phyloP scores from a whole-genome alignment of 495 filamentous ascomycete genomes.

The Jackrogersella minutella region DNA sequence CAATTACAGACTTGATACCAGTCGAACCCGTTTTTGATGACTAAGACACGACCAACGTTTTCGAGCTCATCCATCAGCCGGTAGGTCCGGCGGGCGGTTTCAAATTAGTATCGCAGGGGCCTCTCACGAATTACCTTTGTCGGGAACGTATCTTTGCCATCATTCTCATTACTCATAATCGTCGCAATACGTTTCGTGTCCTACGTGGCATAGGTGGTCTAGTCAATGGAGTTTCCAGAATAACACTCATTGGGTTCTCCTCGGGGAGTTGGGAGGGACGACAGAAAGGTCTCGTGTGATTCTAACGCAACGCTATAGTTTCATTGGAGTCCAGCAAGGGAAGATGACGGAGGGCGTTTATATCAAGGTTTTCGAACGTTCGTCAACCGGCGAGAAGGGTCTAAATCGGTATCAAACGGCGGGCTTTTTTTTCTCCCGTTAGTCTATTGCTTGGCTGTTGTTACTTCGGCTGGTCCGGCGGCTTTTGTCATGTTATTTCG shows the following conservation, averaged over 20 bases:
- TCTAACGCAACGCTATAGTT: constrained; percentile 1
- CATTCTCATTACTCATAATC: constrained; percentile 7
- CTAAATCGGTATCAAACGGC: neutral
- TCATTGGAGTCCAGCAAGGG: constrained; percentile 4
- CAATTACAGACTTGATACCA: constrained; percentile 17
- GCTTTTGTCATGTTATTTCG: constrained; percentile 33
- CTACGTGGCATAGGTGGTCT: constrained; percentile 8
- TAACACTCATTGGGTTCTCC: constrained; percentile 18
- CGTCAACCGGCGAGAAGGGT: neutral
- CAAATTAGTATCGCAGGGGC: neutral
- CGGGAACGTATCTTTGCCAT: neutral
- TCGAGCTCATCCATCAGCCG: neutral
- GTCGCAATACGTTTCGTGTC: neutral
- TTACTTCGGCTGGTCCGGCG: constrained; percentile 46
- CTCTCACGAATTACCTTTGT: neutral
- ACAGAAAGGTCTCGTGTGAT: neutral
- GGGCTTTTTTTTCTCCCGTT: neutral
- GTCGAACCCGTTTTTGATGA: neutral
- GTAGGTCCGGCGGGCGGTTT: neutral
- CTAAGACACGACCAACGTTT: neutral
- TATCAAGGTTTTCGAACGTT: constrained; percentile 22
- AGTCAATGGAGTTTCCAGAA: constrained; percentile 14
- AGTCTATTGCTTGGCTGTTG: constrained; percentile 26
- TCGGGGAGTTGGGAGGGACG: constrained; percentile 5
- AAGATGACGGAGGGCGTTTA: constrained; percentile 30